Conservation (phyloP, 2,329 filamentous ascomycete species). For the Emergomyces orientalis region DNA sequence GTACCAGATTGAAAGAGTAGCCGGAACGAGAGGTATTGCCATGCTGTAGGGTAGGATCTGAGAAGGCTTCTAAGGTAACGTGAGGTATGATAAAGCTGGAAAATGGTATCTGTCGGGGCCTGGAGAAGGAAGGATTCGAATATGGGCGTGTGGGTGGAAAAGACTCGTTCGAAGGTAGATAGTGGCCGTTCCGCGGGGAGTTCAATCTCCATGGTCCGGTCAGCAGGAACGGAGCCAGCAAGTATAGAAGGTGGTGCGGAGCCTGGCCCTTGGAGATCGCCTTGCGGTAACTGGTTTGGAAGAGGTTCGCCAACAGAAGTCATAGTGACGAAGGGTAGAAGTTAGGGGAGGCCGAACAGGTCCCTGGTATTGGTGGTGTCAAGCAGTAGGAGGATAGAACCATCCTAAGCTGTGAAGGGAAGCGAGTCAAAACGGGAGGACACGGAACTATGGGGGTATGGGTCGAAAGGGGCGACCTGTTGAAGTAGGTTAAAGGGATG, state of each 20-base stretch:
- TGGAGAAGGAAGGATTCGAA: constrained; percentile 51
- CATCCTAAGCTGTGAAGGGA: background rate
- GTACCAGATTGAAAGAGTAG: constrained; percentile 36
- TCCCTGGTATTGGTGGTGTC: background rate
- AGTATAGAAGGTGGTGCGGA: background rate
- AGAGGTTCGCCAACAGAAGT: background rate
- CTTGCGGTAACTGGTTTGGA: background rate
- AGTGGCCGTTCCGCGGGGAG: constrained; percentile 25
- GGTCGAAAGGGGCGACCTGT: background rate
- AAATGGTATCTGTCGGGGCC: constrained; percentile 46
- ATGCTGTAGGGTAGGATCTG: constrained; percentile 49
- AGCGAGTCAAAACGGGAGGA: background rate
- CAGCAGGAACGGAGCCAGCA: constrained; percentile 18
- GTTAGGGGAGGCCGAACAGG: background rate
- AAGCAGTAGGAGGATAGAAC: background rate
- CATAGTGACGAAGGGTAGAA: background rate
- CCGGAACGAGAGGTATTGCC: constrained; percentile 52
- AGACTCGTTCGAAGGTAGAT: constrained; percentile 45
- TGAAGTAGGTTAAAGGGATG: background rate
- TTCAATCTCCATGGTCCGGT: constrained; percentile 19
- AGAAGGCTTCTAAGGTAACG: constrained; percentile 47
- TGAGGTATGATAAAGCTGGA: constrained; percentile 52
- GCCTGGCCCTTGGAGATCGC: background rate
- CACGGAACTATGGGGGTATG: background rate
- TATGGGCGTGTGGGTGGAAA: constrained; percentile 49